Evolutionary conservation across 192 early-diverging fungal species (phyloP).

Genomic region (Rhizophlyctis rosea): DNA sequence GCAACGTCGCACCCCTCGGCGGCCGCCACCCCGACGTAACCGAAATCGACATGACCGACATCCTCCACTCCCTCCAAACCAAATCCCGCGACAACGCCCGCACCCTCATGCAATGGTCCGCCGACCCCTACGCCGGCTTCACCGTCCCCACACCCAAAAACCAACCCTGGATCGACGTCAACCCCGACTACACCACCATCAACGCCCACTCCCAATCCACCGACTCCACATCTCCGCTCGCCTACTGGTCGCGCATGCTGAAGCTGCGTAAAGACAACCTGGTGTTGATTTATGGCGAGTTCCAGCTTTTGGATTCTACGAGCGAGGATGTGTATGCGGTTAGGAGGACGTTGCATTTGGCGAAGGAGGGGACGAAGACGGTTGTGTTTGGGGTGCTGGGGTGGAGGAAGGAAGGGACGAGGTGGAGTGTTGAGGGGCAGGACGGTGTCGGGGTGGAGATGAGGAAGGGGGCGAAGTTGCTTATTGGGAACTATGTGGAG

Average conservation of each 20-base stretch:
- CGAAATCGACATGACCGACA: neutral
- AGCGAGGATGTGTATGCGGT: neutral
- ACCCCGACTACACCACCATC: neutral
- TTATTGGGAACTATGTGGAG: no score
- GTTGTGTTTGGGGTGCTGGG: neutral
- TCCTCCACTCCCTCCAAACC: neutral
- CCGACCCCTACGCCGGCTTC: neutral
- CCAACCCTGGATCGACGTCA: neutral
- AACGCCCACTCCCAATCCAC: neutral
- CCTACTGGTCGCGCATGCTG: neutral
- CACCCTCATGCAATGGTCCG: neutral
- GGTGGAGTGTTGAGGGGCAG: neutral
- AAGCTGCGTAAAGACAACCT: neutral
- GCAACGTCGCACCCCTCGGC: no score
- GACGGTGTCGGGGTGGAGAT: neutral
- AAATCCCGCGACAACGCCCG: constrained; percentile 1
- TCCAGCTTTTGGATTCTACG: neutral
- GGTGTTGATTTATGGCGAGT: neutral
- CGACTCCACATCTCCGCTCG: neutral
- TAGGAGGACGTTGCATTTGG: neutral
- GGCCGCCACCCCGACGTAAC: no score
- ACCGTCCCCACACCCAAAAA: neutral
- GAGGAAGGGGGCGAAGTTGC: neutral
- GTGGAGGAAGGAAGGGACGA: neutral
- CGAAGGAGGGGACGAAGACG: neutral